Percentiles rank a stretch among this genome's conserved stretches.
phyloP scores from a whole-genome alignment of 139 green algal genomes.

The Tetradesmus obliquus region DNA sequence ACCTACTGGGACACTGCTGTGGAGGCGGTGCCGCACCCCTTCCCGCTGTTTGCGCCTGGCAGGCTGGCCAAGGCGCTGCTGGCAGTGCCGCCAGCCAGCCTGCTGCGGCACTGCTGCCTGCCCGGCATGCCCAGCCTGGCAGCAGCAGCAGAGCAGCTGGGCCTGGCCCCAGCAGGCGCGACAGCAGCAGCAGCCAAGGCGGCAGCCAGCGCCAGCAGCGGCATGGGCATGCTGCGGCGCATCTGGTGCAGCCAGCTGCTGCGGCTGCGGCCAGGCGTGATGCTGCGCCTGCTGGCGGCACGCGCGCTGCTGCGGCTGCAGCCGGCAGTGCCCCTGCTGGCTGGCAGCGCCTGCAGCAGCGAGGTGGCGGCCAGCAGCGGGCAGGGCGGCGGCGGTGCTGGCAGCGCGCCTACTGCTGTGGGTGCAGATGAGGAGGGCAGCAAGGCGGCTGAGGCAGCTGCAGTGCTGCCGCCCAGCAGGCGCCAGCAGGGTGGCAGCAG shows the following conservation, averaged over 20 bases:
- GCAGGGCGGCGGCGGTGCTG: neutral
- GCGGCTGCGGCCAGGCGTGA: neutral
- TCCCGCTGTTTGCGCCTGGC: neutral
- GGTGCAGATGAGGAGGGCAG: neutral
- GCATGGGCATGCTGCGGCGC: neutral
- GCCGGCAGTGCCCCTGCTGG: neutral
- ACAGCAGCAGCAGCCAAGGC: neutral
- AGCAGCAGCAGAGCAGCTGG: conserved; percentile 3
- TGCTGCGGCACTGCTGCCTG: neutral
- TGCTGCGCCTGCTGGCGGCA: neutral
- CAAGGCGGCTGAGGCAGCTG: neutral
- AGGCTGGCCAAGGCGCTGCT: neutral
- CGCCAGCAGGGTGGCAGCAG: neutral
- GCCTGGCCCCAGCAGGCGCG: neutral
- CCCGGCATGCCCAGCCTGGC: neutral
- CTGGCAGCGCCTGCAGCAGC: neutral
- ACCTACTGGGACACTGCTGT: neutral
- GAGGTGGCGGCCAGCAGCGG: neutral
- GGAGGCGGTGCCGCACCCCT: neutral
- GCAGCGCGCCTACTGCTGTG: neutral
- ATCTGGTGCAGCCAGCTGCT: neutral
- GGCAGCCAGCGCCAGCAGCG: neutral
- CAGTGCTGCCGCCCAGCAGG: neutral
- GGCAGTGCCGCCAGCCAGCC: neutral
- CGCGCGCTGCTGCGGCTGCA: neutral